phyloP scores from a whole-genome alignment of 1,284 basidiomycete species.

The Austroboletus novae-zelandiae region DNA sequence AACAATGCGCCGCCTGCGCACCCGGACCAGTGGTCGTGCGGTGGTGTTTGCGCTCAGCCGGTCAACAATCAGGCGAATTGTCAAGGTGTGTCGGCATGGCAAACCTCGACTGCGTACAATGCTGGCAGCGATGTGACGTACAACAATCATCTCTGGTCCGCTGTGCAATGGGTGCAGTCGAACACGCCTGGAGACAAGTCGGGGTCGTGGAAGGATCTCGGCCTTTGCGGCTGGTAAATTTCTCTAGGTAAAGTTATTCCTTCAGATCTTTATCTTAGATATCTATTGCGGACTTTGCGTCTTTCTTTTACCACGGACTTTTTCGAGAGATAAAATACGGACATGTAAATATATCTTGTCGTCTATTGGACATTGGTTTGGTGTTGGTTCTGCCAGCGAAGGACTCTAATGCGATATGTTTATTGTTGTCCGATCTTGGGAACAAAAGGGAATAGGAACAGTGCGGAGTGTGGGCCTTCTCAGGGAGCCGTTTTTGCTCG shows the following conservation, averaged over 20 bases:
- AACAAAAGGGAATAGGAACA: not conserved
- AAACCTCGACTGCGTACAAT: slow-evolving; percentile 12
- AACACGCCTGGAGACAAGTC: slow-evolving; percentile 27
- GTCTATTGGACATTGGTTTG: not conserved
- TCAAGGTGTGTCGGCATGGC: slow-evolving; percentile 19
- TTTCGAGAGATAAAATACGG: too few species aligned
- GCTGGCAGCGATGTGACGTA: slow-evolving; percentile 17
- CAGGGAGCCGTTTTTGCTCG: slow-evolving; percentile 15
- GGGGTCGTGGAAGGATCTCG: slow-evolving; percentile 26
- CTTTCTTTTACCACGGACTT: too few species aligned
- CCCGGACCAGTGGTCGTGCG: slow-evolving; percentile 20
- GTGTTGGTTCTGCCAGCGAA: too few species aligned
- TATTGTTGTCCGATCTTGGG: too few species aligned
- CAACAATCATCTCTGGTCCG: slow-evolving; percentile 18
- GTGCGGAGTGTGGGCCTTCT: slow-evolving; percentile 14
- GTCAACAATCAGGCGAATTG: slow-evolving; percentile 24
- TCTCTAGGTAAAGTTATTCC: not conserved
- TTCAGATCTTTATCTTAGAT: not conserved
- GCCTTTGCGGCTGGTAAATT: slow-evolving; percentile 16
- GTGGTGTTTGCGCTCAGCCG: slow-evolving; percentile 16
- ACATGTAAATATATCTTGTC: not conserved
- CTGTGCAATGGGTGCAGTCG: slow-evolving; percentile 23
- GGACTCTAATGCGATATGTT: too few species aligned
- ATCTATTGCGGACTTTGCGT: too few species aligned
- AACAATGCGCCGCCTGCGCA: slow-evolving; percentile 18